Conservation (phyloP, 352 stramenopile species). For the Halophytophthora polymorphica region DNA sequence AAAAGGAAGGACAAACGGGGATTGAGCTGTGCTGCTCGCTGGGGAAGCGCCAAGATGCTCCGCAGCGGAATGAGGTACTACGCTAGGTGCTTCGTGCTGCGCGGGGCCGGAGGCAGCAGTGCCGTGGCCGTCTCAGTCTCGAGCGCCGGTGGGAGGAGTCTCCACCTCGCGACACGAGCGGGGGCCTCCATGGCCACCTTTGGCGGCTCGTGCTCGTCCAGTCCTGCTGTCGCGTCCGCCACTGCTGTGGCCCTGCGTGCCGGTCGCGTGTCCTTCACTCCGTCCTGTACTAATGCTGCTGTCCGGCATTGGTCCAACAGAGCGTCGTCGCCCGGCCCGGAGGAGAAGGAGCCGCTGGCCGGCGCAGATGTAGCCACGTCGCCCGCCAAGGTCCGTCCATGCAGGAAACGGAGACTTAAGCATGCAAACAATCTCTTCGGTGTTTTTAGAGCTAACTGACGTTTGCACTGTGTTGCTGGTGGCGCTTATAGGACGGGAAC, state of each 20-base stretch:
- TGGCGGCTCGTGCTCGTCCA: conserved; percentile 2
- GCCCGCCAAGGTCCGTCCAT: conserved; percentile 17
- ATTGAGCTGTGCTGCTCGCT: background rate
- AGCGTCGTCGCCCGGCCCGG: conserved; percentile 19
- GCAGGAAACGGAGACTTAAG: background rate
- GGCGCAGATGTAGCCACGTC: conserved; percentile 10
- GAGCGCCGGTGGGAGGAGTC: background rate
- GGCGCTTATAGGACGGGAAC: background rate
- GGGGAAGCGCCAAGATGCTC: conserved; percentile 34
- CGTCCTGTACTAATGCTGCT: conserved; percentile 24
- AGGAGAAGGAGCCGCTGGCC: conserved; percentile 40
- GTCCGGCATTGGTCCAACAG: conserved; percentile 36
- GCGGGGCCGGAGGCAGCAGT: background rate
- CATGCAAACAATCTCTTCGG: background rate
- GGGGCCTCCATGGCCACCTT: conserved; percentile 6
- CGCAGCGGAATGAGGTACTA: conserved; percentile 61
- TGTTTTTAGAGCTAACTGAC: background rate
- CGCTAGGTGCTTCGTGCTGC: conserved; percentile 8
- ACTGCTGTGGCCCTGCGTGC: conserved; percentile 10
- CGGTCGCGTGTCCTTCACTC: conserved; percentile 5
- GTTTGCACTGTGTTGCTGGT: background rate
- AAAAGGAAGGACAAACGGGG: background rate
- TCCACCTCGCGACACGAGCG: conserved; percentile 5
- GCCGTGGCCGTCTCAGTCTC: background rate
- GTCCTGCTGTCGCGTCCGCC: conserved; percentile 4